These are phyloP conservation scores for Calvatia gigantea DNA, from an alignment of 768 basidiomycete genomes.

Conservation along the genomic window DNA sequence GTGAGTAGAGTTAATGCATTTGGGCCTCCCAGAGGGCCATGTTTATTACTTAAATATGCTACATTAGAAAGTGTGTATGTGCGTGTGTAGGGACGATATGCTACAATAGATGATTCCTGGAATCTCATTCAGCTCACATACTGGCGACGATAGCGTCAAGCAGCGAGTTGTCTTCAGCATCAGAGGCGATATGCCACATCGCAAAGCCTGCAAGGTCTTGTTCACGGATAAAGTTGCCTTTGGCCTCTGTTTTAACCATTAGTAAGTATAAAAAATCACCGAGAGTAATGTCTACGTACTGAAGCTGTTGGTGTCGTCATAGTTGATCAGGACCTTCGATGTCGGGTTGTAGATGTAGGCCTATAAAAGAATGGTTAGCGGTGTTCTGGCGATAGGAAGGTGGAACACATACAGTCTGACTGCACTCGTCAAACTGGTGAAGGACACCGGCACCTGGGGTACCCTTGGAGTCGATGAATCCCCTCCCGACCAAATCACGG, in stretches of 20 bases:
- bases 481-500: constrained; percentile 46
- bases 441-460: constrained; percentile 39
- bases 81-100: not conserved
- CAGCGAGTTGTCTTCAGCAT: constrained; percentile 49
- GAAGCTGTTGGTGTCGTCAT: constrained; percentile 58
- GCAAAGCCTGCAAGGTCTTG: constrained; percentile 52
- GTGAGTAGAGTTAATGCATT: not conserved
- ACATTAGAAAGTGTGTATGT: not conserved
- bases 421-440: constrained; percentile 56
- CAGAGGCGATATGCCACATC: constrained; percentile 64
- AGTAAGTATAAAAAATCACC: not conserved
- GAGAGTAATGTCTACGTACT: constrained; percentile 19
- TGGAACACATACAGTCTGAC: constrained; percentile 55
- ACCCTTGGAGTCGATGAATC: constrained; percentile 45
- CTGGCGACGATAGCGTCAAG: constrained; percentile 47
- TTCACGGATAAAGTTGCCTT: constrained; percentile 53
- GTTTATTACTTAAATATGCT: not conserved
- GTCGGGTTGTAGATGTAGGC: constrained; percentile 57
- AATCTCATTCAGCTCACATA: constrained; percentile 20
- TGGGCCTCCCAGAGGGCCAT: not conserved
- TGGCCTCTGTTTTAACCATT: constrained; percentile 28
- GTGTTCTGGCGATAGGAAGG: not conserved
- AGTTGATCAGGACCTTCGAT: constrained; percentile 55
- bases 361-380: constrained; percentile 28
- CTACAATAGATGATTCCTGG: not conserved